phyloP scores from a whole-genome alignment of 2,329 filamentous ascomycete genomes.

The Alternaria atra region DNA sequence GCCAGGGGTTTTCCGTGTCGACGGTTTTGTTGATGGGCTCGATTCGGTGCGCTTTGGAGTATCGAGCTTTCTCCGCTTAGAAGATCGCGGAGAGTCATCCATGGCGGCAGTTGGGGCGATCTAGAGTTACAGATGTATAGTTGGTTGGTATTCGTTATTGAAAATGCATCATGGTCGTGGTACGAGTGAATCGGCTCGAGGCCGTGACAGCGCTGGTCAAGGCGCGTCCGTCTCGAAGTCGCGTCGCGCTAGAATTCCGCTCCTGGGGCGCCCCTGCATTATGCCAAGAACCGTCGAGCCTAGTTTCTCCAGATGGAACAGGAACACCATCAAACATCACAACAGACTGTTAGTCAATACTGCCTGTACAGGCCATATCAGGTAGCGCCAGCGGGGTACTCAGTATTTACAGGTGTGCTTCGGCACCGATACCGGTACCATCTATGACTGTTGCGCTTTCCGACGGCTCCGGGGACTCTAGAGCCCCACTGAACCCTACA shows the following conservation, averaged over 20 bases:
- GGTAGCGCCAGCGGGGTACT: not conserved
- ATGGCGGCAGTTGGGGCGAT: conserved; percentile 23
- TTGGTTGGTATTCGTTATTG: conserved; percentile 8
- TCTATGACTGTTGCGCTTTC: conserved; percentile 1
- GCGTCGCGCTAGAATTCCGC: conserved; percentile 31
- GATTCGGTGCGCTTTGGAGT: conserved; percentile 33
- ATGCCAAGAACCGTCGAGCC: conserved; percentile 18
- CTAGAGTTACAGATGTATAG: not conserved
- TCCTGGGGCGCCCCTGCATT: conserved; percentile 16
- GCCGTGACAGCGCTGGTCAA: conserved; percentile 14
- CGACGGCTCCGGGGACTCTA: conserved; percentile 11
- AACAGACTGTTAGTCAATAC: not conserved
- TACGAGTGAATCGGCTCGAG: conserved; percentile 11
- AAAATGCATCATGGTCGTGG: conserved; percentile 9
- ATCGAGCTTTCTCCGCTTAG: conserved; percentile 50
- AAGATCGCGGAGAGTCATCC: conserved; percentile 47
- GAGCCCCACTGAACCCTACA: conserved; percentile 8
- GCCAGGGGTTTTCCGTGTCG: conserved; percentile 32
- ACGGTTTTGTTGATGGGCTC: conserved; percentile 30
- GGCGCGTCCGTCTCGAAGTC: conserved; percentile 24
- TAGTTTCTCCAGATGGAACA: not conserved
- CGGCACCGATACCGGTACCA: not conserved
- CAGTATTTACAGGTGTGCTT: not conserved
- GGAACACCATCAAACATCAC: not conserved
- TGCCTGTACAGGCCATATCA: not conserved